Percentiles rank a stretch among this genome's conserved stretches.
Evolutionary conservation across 2,329 filamentous ascomycete species (phyloP).

Genomic region (Arthroderma uncinatum): DNA sequence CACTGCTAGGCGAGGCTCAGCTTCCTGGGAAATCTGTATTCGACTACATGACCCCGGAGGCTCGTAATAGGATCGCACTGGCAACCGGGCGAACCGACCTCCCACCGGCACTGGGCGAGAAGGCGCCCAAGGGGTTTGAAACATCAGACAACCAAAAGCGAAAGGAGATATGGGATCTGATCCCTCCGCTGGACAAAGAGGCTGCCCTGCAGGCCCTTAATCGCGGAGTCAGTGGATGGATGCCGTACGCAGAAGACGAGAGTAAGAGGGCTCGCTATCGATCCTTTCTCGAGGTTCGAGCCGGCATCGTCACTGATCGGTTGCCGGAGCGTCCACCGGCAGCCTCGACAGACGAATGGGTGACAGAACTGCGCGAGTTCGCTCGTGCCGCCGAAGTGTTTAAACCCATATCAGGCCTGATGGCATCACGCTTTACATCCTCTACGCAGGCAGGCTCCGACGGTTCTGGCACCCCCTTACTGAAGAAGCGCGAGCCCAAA

Average conservation of each 20-base stretch:
- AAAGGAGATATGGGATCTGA: slow-evolving; percentile 46
- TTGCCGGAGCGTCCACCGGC: slow-evolving; percentile 47
- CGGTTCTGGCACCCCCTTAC: slow-evolving; percentile 31
- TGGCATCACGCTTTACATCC: slow-evolving; percentile 87
- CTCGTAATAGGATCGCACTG: slow-evolving; percentile 63
- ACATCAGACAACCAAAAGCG: slow-evolving; percentile 53
- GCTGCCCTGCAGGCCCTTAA: slow-evolving; percentile 58
- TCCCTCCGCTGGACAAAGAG: slow-evolving; percentile 55
- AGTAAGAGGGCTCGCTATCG: slow-evolving; percentile 71
- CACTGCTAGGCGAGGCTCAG: slow-evolving; percentile 65
- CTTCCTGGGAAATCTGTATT: slow-evolving; percentile 92
- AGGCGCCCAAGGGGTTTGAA: slow-evolving; percentile 52
- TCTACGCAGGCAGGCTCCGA: slow-evolving; percentile 27
- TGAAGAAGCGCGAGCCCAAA: slow-evolving; percentile 44
- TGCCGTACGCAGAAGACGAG: slow-evolving; percentile 76
- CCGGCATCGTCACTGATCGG: slow-evolving; percentile 45
- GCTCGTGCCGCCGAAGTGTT: slow-evolving; percentile 65
- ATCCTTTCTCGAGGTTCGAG: slow-evolving; percentile 65
- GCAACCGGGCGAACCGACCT: slow-evolving; percentile 66
- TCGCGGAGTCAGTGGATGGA: slow-evolving; percentile 55
- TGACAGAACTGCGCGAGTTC: slow-evolving; percentile 71
- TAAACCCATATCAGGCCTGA: slow-evolving; percentile 79
- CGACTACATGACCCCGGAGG: slow-evolving; percentile 71
- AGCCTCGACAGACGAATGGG: slow-evolving; percentile 59
- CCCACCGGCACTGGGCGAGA: slow-evolving; percentile 65